Base-by-base conservation (phyloP, 768 basidiomycete species). In the Xerocomus brunneocitrinus region DNA sequence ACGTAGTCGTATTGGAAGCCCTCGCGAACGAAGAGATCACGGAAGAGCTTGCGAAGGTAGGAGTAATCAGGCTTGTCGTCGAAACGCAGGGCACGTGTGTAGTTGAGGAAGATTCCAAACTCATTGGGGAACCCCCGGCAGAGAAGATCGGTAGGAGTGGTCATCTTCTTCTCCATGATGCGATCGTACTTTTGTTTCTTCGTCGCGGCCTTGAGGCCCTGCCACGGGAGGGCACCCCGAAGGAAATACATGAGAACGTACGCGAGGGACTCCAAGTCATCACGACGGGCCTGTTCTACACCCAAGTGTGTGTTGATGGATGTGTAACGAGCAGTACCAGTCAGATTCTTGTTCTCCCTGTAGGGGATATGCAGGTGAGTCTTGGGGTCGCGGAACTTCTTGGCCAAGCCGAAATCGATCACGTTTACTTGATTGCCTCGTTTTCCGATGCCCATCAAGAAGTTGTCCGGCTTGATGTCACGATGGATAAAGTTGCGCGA, bases 151-250 rank as follows among this genome's bases (percentile, higher is more conserved):
- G 91, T 95, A 13, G 94, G 91, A 0, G 94, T 97, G 35, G 97
- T 98, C 94, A 99, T 98, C 84, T 99, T 99, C 84, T 99, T 99
- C 77, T 99, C 97, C 97, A 99, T 99, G 77, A 99, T 99, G 56
- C 97, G 88, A 74, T 98, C 97, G 73, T 98, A 98, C 78, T 99
- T 99, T 81, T 99, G 97, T 84, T 99, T 99, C 91, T 99, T 99
- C 55, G 97, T 99, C 38, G 95, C 95, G 55, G 97, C 97, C 78
- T 99, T 99, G 69, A 99, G 84, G 55, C 97, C 97, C 73, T 99
- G 97, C 95, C 95, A 99, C 31, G 95, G 95, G 41, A 99, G 83
- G 52, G 92, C 88, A 46, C 95, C 97, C 59, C 95, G 93, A 59
- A 99, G 87, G 84, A 99, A 99, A 79, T 99, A 99, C 95, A 99